Evolutionary conservation across 106 monocot species (phyloP).

Genomic region (Triglochin maritima): DNA sequence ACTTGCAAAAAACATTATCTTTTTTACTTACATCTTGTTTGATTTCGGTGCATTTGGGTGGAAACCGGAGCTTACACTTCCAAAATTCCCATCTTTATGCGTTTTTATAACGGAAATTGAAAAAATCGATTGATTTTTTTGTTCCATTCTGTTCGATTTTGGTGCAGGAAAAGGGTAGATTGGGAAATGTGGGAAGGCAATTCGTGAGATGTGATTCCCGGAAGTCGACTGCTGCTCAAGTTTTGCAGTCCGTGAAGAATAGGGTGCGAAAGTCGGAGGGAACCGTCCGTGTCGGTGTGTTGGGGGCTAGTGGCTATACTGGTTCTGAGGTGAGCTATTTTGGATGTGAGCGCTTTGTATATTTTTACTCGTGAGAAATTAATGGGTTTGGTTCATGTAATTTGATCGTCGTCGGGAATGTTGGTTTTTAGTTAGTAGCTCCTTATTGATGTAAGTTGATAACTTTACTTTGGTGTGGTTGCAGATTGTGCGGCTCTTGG

Average conservation of each 20-base stretch:
- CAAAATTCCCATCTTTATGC: too few species aligned
- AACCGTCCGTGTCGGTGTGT: slow-evolving; percentile 16
- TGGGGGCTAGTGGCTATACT: slow-evolving; percentile 32
- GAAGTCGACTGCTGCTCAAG: neutral
- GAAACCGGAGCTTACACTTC: too few species aligned
- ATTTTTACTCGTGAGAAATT: neutral
- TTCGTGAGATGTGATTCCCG: neutral
- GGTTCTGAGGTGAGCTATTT: slow-evolving; percentile 20
- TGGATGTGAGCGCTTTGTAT: too few species aligned
- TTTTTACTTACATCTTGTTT: too few species aligned
- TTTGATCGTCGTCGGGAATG: neutral
- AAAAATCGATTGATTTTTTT: too few species aligned
- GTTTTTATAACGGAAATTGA: too few species aligned
- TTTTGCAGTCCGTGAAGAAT: neutral
- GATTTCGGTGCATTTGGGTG: too few species aligned
- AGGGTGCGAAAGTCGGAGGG: neutral
- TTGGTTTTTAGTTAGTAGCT: neutral
- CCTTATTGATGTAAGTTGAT: neutral
- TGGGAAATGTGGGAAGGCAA: neutral
- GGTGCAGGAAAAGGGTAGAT: neutral
- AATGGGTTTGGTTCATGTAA: neutral
- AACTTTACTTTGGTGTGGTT: slow-evolving; percentile 1
- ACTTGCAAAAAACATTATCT: too few species aligned
- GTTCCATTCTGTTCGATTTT: too few species aligned
- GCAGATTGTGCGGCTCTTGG: slow-evolving; percentile 79